phyloP scores from a whole-genome alignment of 768 basidiomycete species.

The Panellus pusillus region DNA sequence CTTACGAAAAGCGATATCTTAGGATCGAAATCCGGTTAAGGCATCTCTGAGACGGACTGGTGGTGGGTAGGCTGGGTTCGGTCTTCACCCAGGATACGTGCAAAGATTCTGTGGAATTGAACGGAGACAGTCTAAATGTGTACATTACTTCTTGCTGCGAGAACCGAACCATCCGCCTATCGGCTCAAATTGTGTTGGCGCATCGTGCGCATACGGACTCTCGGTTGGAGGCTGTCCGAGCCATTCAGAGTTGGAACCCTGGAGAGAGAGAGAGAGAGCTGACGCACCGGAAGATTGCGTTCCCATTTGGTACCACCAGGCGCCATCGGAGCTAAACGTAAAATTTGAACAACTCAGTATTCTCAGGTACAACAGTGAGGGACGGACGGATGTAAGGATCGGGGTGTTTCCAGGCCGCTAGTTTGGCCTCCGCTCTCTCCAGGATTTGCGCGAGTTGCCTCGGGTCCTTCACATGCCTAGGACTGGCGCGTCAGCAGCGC shows the following conservation, averaged over 20 bases:
- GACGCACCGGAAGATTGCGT: conserved; percentile 76
- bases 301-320: conserved; percentile 98
- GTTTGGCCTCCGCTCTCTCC: conserved; percentile 73
- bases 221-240: conserved; percentile 41
- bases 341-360: conserved; percentile 1
- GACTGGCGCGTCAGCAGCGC: conserved; percentile 1
- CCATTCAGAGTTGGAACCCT: background rate
- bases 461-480: conserved; percentile 82
- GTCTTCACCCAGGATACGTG: no score
- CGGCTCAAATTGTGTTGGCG: conserved; percentile 12
- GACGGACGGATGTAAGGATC: conserved; percentile 92
- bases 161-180: background rate
- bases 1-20: no score
- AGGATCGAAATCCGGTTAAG: no score
- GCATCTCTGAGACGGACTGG: no score
- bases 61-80: no score
- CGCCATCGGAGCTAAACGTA: conserved; percentile 62
- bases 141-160: no score
- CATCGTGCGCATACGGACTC: conserved; percentile 45
- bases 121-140: no score
- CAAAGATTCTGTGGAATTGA: no score
- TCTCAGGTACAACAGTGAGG: background rate
- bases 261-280: background rate
- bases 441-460: conserved; percentile 76
- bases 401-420: conserved; percentile 73